These are phyloP conservation scores for Poteriospumella lacustris DNA, from an alignment of 108 stramenopile genomes.

Conservation along the genomic window DNA sequence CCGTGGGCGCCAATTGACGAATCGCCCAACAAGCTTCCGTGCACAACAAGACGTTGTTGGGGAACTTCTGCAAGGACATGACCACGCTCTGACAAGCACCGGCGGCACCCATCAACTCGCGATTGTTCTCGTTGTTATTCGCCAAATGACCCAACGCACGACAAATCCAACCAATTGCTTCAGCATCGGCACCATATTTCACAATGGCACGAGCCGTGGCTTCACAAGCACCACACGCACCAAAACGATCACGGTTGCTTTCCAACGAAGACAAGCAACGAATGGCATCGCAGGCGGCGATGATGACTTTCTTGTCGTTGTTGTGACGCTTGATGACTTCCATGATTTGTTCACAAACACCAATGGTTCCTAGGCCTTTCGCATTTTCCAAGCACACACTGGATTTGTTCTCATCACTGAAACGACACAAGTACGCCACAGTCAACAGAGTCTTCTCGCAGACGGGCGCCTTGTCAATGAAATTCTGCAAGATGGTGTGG, in stretches of 20 bases:
- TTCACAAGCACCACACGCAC: not conserved
- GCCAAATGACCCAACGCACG: not conserved
- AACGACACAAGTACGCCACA: not conserved
- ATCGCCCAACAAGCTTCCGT: not conserved
- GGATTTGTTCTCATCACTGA: not conserved
- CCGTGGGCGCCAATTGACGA: not conserved
- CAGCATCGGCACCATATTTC: not conserved
- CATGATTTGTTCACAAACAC: not conserved
- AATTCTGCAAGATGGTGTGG: not conserved
- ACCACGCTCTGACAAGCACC: not conserved
- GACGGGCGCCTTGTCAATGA: not conserved
- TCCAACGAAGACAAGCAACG: not conserved
- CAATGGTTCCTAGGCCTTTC: not conserved
- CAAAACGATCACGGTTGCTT: slow-evolving; percentile 2
- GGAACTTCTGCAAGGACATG: not conserved
- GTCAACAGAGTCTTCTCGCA: not conserved
- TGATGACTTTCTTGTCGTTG: not conserved
- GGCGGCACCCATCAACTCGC: not conserved
- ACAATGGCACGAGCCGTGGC: not conserved
- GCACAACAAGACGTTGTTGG: not conserved
- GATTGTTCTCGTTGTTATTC: not conserved
- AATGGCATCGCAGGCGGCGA: slow-evolving; percentile 13
- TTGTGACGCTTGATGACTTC: not conserved
- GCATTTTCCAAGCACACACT: slow-evolving; percentile 11
- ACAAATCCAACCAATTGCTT: not conserved